phyloP scores from a whole-genome alignment of 2,329 filamentous ascomycete genomes.

The Calonectria henricotiae region DNA sequence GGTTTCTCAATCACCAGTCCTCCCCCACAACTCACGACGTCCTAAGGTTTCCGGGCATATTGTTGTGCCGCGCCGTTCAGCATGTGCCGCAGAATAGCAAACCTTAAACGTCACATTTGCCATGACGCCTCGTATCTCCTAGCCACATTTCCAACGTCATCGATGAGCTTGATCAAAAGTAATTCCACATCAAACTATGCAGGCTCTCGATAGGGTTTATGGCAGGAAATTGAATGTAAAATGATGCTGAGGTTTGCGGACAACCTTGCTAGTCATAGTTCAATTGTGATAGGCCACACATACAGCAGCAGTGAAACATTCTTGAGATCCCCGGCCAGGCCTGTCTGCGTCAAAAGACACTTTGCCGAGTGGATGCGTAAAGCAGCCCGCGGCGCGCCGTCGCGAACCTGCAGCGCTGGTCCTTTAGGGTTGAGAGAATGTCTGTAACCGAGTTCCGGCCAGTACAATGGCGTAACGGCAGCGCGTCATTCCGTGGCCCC shows the following conservation, averaged over 20 bases:
- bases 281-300: conserved; percentile 18
- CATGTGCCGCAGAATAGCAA: conserved; percentile 34
- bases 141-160: conserved; percentile 33
- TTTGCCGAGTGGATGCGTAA: conserved; percentile 12
- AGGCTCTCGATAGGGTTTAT: background rate
- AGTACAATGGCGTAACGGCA: conserved; percentile 44
- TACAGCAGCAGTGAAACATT: conserved; percentile 26
- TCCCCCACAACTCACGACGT: conserved; percentile 31
- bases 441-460: conserved; percentile 42
- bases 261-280: conserved; percentile 12
- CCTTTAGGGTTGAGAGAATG: conserved; percentile 32
- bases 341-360: conserved; percentile 17
- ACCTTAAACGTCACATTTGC: conserved; percentile 34
- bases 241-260: conserved; percentile 6
- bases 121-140: conserved; percentile 35
- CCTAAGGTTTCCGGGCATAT: conserved; percentile 30
- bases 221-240: conserved; percentile 1
- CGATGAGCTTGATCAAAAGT: conserved; percentile 9
- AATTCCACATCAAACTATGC: background rate
- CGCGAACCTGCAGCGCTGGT: conserved; percentile 36
- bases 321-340: conserved; percentile 2
- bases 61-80: conserved; percentile 27
- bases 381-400: conserved; percentile 31
- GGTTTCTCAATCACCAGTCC: conserved; percentile 32
- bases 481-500: conserved; percentile 39